Conservation (phyloP, 2,329 filamentous ascomycete genomes). For the Cercospora canescens region DNA sequence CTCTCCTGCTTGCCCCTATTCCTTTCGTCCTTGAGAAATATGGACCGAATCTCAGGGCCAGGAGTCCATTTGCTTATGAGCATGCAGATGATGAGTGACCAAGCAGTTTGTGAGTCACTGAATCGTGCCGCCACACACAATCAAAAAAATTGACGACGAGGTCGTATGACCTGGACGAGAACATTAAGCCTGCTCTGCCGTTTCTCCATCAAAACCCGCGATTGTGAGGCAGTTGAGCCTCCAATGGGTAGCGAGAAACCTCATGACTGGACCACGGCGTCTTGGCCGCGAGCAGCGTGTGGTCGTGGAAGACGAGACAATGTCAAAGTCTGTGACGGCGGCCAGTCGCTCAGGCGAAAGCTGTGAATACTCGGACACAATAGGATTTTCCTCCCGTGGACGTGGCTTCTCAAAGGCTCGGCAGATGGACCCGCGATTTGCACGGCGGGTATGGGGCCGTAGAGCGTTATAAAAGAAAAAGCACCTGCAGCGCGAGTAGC, state of each 20-base stretch:
- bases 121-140: not conserved
- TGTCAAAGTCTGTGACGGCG: not conserved
- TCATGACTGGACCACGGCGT: not conserved
- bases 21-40: slow-evolving; percentile 35
- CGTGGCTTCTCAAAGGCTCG: too few relatives aligned
- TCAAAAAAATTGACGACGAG: not conserved
- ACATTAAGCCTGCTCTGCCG: not conserved
- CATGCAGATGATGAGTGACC: slow-evolving; percentile 37
- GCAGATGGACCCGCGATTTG: too few relatives aligned
- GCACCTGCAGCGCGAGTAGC: too few relatives aligned
- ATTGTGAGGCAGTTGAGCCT: not conserved
- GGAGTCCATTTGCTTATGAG: slow-evolving; percentile 42
- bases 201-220: too few relatives aligned
- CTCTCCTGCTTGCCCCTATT: slow-evolving; percentile 28
- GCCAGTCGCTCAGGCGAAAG: too few relatives aligned
- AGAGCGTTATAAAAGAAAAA: too few relatives aligned
- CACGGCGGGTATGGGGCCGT: too few relatives aligned
- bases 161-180: not conserved
- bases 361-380: too few relatives aligned
- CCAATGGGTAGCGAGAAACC: not conserved
- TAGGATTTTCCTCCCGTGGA: too few relatives aligned
- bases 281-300: not conserved
- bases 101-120: not conserved
- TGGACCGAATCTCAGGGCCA: slow-evolving; percentile 37
- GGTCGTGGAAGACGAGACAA: not conserved